A percentile compares a stretch with the other conserved stretches of the same genome.
Evolutionary conservation across 805 yeast species (phyloP).

Genomic region (Phaffomyces antillensis): DNA sequence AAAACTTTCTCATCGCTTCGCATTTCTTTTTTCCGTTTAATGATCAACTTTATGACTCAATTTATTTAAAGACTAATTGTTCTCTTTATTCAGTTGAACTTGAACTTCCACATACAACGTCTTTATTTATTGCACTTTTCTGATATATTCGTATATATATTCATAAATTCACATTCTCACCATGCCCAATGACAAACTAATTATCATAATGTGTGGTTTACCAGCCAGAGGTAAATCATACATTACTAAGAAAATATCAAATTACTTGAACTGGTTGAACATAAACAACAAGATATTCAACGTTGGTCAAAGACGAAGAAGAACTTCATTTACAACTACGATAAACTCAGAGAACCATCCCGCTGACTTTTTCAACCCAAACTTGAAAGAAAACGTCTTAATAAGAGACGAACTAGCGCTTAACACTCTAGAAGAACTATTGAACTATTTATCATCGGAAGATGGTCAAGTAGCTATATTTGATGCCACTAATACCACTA

Average conservation of each 20-base stretch:
- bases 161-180: background rate
- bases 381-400: constrained; percentile 27
- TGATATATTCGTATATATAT: background rate
- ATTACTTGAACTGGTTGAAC: constrained; percentile 60
- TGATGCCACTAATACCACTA: constrained; percentile 47
- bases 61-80: too few relatives aligned
- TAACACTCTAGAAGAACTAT: constrained; percentile 35
- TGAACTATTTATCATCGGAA: constrained; percentile 25
- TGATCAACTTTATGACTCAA: background rate
- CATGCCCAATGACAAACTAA: constrained; percentile 32
- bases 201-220: constrained; percentile 65
- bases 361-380: constrained; percentile 33
- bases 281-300: constrained; percentile 59
- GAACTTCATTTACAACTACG: background rate
- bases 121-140: background rate
- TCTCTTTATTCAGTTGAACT: too few relatives aligned
- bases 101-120: too few relatives aligned
- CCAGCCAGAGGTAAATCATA: constrained; percentile 72
- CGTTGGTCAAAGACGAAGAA: constrained; percentile 61
- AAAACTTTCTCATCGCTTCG: background rate
- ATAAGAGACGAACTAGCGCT: constrained; percentile 40
- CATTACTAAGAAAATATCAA: constrained; percentile 55
- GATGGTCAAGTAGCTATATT: constrained; percentile 41
- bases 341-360: constrained; percentile 2
- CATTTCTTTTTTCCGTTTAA: background rate